Base-by-base conservation (phyloP, 441 rosid species). In the Daphne laureola region DNA sequence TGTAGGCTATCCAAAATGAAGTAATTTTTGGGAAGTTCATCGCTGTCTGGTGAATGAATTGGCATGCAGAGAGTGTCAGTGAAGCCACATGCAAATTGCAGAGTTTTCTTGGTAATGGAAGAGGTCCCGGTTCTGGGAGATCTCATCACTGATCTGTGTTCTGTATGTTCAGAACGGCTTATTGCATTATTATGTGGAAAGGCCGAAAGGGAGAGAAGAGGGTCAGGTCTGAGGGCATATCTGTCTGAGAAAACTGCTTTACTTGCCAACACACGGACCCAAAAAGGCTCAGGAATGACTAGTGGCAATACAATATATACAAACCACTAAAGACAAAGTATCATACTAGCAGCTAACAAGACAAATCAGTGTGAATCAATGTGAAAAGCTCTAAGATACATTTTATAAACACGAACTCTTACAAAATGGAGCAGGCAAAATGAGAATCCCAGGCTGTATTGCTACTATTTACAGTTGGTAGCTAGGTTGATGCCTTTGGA, bases 81-180 rank as follows among this genome's bases (percentile, higher is more conserved):
- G 44, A 64, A 45, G 61, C 64, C 78, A 79, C 76, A 77, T 79
- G 77, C 68, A 72, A 14, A 54, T 65, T 54, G 72, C 78, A 70
- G 69, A 46, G 69, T 51, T 63, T 61, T 58, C 51, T 63, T 61
- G 61, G 51, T 64, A 72, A 63, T 21, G 12, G 47, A 41, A 68
- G 61, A 21, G 57, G 79, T 54, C 57, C 83, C 76, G 65, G 67
- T 31, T 51, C 38, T 61, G 50, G 46, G 64, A 65, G 53, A 56
- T 26, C 55, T 2, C 45, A 57, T 52, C 27, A 46, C 15, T 55
- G 53, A 55, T 46, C 57, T 69, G 71, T 48, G 62, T 51, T 31
- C 38, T 63, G 43, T 42, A 60, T 49, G 51, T 40, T 27, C 51
- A 55, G 18, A 17, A 49, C 58, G 53, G 66, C 43, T 49, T 54